phyloP scores from a whole-genome alignment of 306 rosid genomes.

The Pueraria montana region DNA sequence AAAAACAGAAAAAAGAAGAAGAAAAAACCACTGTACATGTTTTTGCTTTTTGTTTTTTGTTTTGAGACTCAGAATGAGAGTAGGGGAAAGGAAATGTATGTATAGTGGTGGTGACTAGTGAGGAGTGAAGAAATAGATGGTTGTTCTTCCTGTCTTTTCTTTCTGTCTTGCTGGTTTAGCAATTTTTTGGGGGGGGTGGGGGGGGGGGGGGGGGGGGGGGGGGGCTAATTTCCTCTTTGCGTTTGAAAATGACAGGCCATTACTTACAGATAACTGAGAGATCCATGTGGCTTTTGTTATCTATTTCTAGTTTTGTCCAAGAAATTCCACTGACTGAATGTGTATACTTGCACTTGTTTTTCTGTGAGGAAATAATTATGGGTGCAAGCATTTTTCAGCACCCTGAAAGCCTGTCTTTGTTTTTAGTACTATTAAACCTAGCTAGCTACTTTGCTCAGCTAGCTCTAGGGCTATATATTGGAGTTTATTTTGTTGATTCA shows the following conservation, averaged over 20 bases:
- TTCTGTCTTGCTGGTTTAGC: slow-evolving; percentile 9
- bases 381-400: slow-evolving; percentile 44
- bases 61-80: slow-evolving; percentile 13
- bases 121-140: background rate
- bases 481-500: slow-evolving; percentile 38
- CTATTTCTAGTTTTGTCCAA: slow-evolving; percentile 54
- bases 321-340: slow-evolving; percentile 47
- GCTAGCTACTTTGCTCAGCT: slow-evolving; percentile 36
- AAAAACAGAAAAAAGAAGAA: background rate
- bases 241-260: slow-evolving; percentile 54
- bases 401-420: slow-evolving; percentile 50
- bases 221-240: slow-evolving; percentile 25
- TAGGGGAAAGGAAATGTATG: slow-evolving; percentile 13
- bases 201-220: background rate
- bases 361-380: slow-evolving; percentile 37
- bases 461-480: slow-evolving; percentile 48
- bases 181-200: background rate
- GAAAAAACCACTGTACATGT: too few species aligned
- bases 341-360: slow-evolving; percentile 50
- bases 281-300: slow-evolving; percentile 47
- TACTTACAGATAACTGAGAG: slow-evolving; percentile 51
- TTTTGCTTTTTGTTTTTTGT: background rate
- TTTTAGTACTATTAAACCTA: slow-evolving; percentile 42
- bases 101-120: background rate
- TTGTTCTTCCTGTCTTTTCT: slow-evolving; percentile 1